These are phyloP conservation scores for Wickerhamomyces silvicola DNA, from an alignment of 805 yeast genomes.

Conservation along the genomic window DNA sequence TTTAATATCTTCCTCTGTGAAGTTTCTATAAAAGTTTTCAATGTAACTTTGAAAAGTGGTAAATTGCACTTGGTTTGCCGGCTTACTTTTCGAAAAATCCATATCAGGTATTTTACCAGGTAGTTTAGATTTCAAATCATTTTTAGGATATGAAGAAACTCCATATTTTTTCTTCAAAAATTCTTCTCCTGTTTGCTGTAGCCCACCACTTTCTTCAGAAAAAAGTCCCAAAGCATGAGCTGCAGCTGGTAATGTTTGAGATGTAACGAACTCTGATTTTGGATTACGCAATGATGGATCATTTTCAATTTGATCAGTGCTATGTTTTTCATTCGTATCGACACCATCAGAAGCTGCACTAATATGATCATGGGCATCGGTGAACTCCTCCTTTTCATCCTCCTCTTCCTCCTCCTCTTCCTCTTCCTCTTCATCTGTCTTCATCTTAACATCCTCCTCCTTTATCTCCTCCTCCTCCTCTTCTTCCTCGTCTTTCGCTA, in stretches of 20 bases:
- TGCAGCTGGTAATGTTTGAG: slow-evolving; percentile 61
- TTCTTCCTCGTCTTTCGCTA: neutral
- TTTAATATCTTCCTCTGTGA: slow-evolving; percentile 73
- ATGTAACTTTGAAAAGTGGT: slow-evolving; percentile 78
- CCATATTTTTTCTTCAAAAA: slow-evolving; percentile 71
- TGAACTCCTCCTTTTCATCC: slow-evolving; percentile 11
- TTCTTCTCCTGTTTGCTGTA: slow-evolving; percentile 66
- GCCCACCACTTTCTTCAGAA: slow-evolving; percentile 49
- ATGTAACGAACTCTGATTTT: slow-evolving; percentile 64
- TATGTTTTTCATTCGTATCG: slow-evolving; percentile 11
- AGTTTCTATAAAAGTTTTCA: slow-evolving; percentile 78
- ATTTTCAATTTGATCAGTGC: slow-evolving; percentile 32
- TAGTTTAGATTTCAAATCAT: slow-evolving; percentile 63
- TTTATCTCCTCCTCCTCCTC: slow-evolving; percentile 1
- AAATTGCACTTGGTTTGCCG: slow-evolving; percentile 87
- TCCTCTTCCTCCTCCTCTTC: slow-evolving; percentile 12
- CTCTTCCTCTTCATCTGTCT: slow-evolving; percentile 3
- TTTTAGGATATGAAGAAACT: slow-evolving; percentile 84
- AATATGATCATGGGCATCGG: slow-evolving; percentile 12
- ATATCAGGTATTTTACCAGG: slow-evolving; percentile 87
- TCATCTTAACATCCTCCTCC: slow-evolving; percentile 1
- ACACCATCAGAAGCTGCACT: neutral
- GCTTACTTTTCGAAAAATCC: slow-evolving; percentile 80
- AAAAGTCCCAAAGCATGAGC: slow-evolving; percentile 63
- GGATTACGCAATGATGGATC: slow-evolving; percentile 65